Percentiles rank a stretch among this genome's conserved stretches.
These are phyloP conservation scores for Castanea mollissima DNA, from an alignment of 306 rosid genomes.

Conservation along the genomic window DNA sequence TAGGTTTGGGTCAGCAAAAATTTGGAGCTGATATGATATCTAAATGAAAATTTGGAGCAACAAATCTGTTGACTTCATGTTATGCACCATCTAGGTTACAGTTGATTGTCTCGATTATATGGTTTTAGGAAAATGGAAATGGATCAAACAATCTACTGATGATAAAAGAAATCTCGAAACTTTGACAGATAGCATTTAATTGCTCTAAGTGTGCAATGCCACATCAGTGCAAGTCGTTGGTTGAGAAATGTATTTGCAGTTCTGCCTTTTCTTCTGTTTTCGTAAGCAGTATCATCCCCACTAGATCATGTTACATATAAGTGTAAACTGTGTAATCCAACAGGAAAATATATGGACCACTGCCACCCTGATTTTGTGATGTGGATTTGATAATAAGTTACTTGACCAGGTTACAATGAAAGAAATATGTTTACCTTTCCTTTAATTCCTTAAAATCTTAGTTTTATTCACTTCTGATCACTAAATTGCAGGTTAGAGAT, in stretches of 20 bases:
- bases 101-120: neutral
- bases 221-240: neutral
- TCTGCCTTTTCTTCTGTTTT: neutral
- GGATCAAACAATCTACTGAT: neutral
- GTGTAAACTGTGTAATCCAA: neutral
- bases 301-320: too few species aligned
- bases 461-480: neutral
- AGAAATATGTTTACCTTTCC: conserved; percentile 4
- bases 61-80: neutral
- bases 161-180: neutral
- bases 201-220: neutral
- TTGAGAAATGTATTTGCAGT: neutral
- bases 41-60: neutral
- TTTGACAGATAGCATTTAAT: neutral
- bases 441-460: neutral
- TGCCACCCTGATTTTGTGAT: neutral
- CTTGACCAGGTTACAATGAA: conserved; percentile 17
- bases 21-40: too few species aligned
- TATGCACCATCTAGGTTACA: neutral
- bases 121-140: neutral
- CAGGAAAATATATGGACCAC: neutral
- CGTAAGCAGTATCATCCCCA: neutral
- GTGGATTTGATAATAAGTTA: neutral
- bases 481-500: conserved; percentile 64
- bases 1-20: neutral